phyloP scores from a whole-genome alignment of 2,329 filamentous ascomycete genomes.

The Apiospora koreana region DNA sequence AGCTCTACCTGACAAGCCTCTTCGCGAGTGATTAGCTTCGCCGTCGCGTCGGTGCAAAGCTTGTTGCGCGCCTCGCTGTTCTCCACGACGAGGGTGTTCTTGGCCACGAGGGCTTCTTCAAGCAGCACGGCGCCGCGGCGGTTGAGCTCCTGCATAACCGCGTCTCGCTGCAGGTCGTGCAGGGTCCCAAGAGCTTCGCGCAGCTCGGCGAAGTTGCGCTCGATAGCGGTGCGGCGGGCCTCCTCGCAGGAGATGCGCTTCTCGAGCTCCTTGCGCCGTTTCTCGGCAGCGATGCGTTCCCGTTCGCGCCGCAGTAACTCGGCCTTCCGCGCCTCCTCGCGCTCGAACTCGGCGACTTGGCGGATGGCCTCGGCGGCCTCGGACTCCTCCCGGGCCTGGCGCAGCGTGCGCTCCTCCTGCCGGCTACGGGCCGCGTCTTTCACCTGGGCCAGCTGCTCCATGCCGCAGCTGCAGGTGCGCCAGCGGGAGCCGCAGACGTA shows the following conservation, averaged over 20 bases:
- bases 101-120: constrained; percentile 23
- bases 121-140: constrained; percentile 32
- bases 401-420: constrained; percentile 33
- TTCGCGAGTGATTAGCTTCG: constrained; percentile 36
- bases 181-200: constrained; percentile 38
- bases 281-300: constrained; percentile 37
- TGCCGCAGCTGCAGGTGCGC: constrained; percentile 70
- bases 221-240: constrained; percentile 40
- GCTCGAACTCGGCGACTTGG: constrained; percentile 50
- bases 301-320: constrained; percentile 41
- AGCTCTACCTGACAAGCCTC: constrained; percentile 41
- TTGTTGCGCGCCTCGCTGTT: constrained; percentile 36
- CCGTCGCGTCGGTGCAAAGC: constrained; percentile 26
- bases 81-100: constrained; percentile 33
- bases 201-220: constrained; percentile 40
- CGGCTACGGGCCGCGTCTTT: constrained; percentile 40
- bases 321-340: constrained; percentile 43
- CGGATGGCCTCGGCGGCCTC: constrained; percentile 42
- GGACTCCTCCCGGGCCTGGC: constrained; percentile 35
- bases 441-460: constrained; percentile 43
- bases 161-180: constrained; percentile 42
- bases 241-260: constrained; percentile 42
- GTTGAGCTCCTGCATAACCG: constrained; percentile 40
- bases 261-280: constrained; percentile 37
- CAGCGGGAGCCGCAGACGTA: constrained; percentile 75